A percentile compares a stretch with the other conserved stretches of the same genome.
Conservation (phyloP, 768 basidiomycete species). For the Auricularia sp. region DNA sequence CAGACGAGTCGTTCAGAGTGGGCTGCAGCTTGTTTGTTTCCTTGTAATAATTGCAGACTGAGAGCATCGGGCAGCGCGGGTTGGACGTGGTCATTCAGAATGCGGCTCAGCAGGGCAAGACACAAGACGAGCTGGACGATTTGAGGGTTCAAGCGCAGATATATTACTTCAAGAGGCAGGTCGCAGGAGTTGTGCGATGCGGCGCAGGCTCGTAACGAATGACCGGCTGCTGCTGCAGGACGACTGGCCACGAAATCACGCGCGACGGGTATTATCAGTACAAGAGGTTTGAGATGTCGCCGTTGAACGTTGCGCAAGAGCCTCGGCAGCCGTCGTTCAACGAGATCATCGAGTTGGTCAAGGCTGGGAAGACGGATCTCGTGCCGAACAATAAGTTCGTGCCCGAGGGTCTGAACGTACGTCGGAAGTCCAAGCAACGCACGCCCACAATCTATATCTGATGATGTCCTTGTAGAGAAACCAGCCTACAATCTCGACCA, state of each 20-base stretch:
- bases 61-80: too few species aligned
- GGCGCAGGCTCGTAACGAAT: too few species aligned
- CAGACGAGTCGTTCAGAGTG: too few species aligned
- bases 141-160: too few species aligned
- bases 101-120: too few species aligned
- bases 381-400: constrained; percentile 75
- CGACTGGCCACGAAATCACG: not conserved
- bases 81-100: too few species aligned
- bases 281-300: not conserved
- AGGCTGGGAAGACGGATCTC: constrained; percentile 57
- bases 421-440: constrained; percentile 10
- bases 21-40: too few species aligned
- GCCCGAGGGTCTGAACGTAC: constrained; percentile 55
- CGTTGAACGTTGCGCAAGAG: not conserved
- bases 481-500: not conserved
- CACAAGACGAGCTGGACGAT: too few species aligned
- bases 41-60: too few species aligned
- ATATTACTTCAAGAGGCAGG: too few species aligned
- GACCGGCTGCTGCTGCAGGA: not conserved
- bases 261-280: not conserved
- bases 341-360: constrained; percentile 61
- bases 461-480: not conserved
- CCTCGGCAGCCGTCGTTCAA: constrained; percentile 40
- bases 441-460: not conserved
- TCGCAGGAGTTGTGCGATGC: too few species aligned